Evolutionary conservation across 306 rosid species (phyloP).

Genomic region (Malus asiatica): DNA sequence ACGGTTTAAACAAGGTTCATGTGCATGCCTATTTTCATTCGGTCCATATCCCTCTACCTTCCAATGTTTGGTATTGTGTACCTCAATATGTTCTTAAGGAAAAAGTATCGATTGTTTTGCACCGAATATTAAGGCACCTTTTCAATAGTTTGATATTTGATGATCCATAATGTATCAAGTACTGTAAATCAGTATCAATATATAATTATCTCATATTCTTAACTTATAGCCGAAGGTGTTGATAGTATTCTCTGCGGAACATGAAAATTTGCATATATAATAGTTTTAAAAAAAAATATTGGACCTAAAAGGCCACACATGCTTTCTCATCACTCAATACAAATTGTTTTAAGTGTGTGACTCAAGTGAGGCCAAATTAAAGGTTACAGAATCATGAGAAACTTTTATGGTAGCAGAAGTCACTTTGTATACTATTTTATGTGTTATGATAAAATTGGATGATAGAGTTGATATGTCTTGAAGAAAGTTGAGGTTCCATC

Average conservation of each 20-base stretch:
- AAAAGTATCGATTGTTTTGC: neutral
- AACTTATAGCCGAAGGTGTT: neutral
- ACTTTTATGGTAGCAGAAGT: neutral
- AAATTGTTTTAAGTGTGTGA: neutral
- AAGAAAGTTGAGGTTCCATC: too few species aligned
- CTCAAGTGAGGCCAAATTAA: neutral
- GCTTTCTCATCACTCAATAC: neutral
- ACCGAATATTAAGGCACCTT: neutral
- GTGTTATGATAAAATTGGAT: neutral
- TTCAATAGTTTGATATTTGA: too few species aligned
- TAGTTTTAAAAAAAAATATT: neutral
- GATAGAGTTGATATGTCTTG: neutral
- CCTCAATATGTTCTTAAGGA: neutral
- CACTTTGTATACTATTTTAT: too few species aligned
- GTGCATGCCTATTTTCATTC: neutral
- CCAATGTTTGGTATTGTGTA: neutral
- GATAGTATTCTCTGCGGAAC: neutral
- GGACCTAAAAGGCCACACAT: neutral
- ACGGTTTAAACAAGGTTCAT: conserved; percentile 22
- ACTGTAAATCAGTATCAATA: too few species aligned
- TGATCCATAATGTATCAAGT: neutral
- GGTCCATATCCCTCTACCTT: neutral
- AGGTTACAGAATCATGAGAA: neutral
- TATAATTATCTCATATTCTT: neutral
- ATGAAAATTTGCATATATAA: neutral